Evolutionary conservation across 176 grass and related monocot genomes (phyloP), one percentile per base, ranked within the genome.

Genomic region (Phragmites australis): DNA sequence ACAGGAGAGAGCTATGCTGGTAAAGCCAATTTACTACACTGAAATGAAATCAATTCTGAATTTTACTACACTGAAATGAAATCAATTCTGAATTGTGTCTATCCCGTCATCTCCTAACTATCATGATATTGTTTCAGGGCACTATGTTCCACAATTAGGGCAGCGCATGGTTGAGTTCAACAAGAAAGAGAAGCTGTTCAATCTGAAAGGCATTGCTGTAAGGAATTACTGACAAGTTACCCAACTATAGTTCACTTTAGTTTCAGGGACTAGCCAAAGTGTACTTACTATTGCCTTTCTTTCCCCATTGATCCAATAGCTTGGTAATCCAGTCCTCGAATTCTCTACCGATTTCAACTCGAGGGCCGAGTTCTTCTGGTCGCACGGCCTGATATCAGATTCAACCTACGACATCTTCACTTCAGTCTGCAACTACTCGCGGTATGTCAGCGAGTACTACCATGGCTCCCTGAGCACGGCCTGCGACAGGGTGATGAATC

Each of bases 1-100:
- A 87, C 96, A 21, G 96, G 96, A 53, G 96, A 98, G 80, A 98
- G 96, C 83, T 98, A 98, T 79, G 96, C 96, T 27, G 96, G 95
- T 94, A 87, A 56, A 74, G 16, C n/a, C 56, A 65, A 43, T 50
- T 60, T 79, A 29, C 42, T 50, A 4, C 3, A 54, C 26, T 40
- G 16, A n/a, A n/a, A n/a, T n/a, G 29, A 30, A 25, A 9, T 42
- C 27, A 47, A 6, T 83, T 50, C 40, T 65, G 57, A 74, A 74
- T 12, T 45, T 60, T 79, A 29, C 42, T 50, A 4, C 3, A 54
- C 26, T 40, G 16, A n/a, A n/a, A n/a, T n/a, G 29, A 30, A 25
- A 9, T 42, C 27, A 47, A 6, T 83, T 50, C 40, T 65, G 57
- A 74, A 74, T 12, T 45, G n/a, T 60, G 43, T 54, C n/a, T 44